phyloP scores from a whole-genome alignment of 371 early-diverging fungal species.

The Mortierella sp. region DNA sequence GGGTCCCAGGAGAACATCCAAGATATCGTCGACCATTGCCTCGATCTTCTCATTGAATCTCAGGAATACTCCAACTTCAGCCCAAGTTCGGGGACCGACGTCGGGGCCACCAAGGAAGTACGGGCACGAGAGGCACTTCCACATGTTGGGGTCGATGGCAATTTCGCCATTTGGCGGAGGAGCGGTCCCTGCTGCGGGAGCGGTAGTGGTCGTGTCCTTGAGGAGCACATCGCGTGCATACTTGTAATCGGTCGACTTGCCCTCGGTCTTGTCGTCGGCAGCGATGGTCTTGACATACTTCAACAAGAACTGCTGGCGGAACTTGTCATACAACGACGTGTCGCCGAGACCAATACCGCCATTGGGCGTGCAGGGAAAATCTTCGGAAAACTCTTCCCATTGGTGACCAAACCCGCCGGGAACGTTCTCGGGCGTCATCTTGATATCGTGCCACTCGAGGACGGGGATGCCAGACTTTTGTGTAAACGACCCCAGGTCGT shows the following conservation, averaged over 20 bases:
- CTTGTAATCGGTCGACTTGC: constrained; percentile 20
- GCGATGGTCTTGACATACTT: constrained; percentile 24
- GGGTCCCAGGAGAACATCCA: constrained; percentile 22
- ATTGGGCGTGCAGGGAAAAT: constrained; percentile 37
- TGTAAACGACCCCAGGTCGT: constrained; percentile 33
- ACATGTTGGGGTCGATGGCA: constrained; percentile 25
- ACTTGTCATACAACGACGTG: constrained; percentile 45
- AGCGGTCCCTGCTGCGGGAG: not conserved
- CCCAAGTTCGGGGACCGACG: constrained; percentile 23
- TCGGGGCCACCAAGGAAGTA: constrained; percentile 31
- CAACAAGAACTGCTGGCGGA: constrained; percentile 44
- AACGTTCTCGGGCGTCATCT: constrained; percentile 32
- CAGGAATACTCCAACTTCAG: constrained; percentile 34
- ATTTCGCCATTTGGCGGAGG: not conserved
- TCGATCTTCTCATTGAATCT: constrained; percentile 32
- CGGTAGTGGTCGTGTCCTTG: not conserved
- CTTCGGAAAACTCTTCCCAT: constrained; percentile 42
- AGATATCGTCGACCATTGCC: constrained; percentile 35
- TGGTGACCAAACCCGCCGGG: constrained; percentile 13
- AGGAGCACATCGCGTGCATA: constrained; percentile 41
- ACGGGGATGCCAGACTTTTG: constrained; percentile 30
- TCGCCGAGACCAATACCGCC: constrained; percentile 33
- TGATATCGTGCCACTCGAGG: constrained; percentile 53
- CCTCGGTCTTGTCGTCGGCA: constrained; percentile 18
- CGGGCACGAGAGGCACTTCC: constrained; percentile 46